These are phyloP conservation scores for Gliomastix tumulicola DNA, from an alignment of 2,329 filamentous ascomycete genomes.

Conservation along the genomic window DNA sequence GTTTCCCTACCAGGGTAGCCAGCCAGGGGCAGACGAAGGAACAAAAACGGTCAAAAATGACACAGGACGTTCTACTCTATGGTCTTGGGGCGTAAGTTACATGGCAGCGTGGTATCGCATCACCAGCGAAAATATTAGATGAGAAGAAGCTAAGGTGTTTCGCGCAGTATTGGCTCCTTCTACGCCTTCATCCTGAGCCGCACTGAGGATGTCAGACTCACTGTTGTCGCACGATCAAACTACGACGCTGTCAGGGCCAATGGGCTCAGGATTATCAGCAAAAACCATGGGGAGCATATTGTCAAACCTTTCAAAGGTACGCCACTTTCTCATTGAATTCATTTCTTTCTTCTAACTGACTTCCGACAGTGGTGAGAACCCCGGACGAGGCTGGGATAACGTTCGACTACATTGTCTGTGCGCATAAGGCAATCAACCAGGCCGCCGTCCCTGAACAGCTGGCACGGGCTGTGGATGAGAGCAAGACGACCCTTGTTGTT, in stretches of 20 bases:
- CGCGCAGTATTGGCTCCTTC: constrained; percentile 46
- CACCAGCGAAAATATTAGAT: constrained; percentile 2
- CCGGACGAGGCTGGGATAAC: constrained; percentile 29
- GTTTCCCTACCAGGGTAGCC: no score
- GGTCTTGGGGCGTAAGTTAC: constrained; percentile 44
- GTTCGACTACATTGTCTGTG: constrained; percentile 60
- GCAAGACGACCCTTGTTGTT: constrained; percentile 51
- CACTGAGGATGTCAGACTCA: constrained; percentile 47
- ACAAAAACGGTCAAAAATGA: no score
- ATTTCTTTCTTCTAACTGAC: not conserved
- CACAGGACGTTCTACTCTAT: constrained; percentile 40
- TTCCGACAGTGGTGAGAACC: constrained; percentile 33
- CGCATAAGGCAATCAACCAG: constrained; percentile 64
- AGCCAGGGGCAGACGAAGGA: no score
- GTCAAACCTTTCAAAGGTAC: constrained; percentile 37
- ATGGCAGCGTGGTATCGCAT: constrained; percentile 5
- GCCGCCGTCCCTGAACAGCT: constrained; percentile 55
- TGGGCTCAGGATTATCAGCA: constrained; percentile 59
- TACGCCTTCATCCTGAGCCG: constrained; percentile 39
- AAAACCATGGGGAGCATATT: constrained; percentile 53
- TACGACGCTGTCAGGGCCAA: constrained; percentile 53
- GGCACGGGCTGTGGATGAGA: constrained; percentile 46
- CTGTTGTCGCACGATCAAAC: constrained; percentile 68
- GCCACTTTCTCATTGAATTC: not conserved
- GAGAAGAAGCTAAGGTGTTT: not conserved